Base-by-base conservation (phyloP, 1,139 yeast species). In the Pichia terricola region DNA sequence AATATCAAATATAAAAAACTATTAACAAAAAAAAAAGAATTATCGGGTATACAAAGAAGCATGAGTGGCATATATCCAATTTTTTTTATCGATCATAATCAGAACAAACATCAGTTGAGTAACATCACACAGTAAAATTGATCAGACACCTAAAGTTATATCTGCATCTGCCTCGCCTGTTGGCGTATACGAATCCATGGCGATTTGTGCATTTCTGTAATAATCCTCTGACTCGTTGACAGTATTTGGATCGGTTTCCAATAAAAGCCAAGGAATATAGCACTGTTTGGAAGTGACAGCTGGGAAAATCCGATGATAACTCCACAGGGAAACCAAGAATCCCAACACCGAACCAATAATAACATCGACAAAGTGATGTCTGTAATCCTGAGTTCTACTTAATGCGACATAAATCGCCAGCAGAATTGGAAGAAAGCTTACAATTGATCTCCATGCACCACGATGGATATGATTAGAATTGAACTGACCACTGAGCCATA, bases 341-440 rank as follows among this genome's bases (percentile, higher is more conserved):
- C 87, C 87, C 9, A 81, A 57, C 2, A 65, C 11, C 0, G 72
- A 62, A 2, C 95, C 95, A 41, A 76, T 60, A 2, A 75, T 52
- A 25, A 85, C 73, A 58, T 85, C 95, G 34, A 74, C 64, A 55
- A 79, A 81, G 59, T 83, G 88, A 56, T 85, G 95, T 55, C 89
- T 68, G 58, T 82, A 83, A 58, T 85, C 94, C 55, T 79, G 82
- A 16, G 81, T 75, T 50, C 86, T 66, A 43, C 80, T 73, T 45
- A 78, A 60, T 0, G 82, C 81, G 47, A 79, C 69, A 54, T 75
- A 73, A 3, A 68, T 53, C 0, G 84, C 81, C 4, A 63, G 49
- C 26, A 69, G 45, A 10, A 62, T 55, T 4, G 75, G 75, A 3
- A 63, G 45, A 5, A 62, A 45, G 5, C 68, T 55, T 8, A 55